Conservation (phyloP, 1,139 yeast species). For the Arxiozyma heterogenica region DNA sequence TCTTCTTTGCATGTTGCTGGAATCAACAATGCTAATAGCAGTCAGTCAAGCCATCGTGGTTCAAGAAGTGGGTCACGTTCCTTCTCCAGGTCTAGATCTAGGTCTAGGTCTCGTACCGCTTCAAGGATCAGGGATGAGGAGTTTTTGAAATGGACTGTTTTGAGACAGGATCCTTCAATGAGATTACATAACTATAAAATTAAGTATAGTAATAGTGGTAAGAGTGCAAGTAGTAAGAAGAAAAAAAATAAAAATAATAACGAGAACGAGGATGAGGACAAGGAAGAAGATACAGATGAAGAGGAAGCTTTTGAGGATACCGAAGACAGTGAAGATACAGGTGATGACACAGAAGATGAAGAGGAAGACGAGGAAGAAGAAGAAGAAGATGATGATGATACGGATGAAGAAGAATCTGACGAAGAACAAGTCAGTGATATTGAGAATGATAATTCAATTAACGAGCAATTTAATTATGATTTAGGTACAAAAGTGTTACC, state of each 20-base stretch:
- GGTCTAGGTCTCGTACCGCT: constrained; percentile 12
- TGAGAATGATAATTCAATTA: constrained; percentile 34
- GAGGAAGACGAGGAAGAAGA: constrained; percentile 25
- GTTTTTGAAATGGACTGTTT: constrained; percentile 28
- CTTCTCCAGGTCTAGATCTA: constrained; percentile 18
- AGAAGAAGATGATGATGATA: constrained; percentile 19
- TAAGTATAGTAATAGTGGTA: constrained; percentile 1
- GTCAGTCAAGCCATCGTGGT: background rate
- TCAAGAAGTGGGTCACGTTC: constrained; percentile 7
- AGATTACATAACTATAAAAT: constrained; percentile 32
- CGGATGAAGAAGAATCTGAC: constrained; percentile 30
- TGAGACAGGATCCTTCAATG: constrained; percentile 38
- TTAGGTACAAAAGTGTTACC: constrained; percentile 29
- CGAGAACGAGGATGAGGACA: constrained; percentile 35
- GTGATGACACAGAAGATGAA: constrained; percentile 22
- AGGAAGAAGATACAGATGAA: constrained; percentile 23
- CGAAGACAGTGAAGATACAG: constrained; percentile 43
- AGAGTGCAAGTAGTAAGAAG: constrained; percentile 8
- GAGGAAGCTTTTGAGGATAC: constrained; percentile 32
- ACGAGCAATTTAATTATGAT: constrained; percentile 28
- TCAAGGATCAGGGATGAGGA: constrained; percentile 24
- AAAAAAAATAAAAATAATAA: constrained; percentile 35
- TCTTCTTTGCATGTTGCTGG: too few relatives aligned
- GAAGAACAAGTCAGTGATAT: constrained; percentile 32
- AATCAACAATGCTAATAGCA: background rate